phyloP scores from a whole-genome alignment of 1,139 yeast species.

The Kluyveromyces sp. region DNA sequence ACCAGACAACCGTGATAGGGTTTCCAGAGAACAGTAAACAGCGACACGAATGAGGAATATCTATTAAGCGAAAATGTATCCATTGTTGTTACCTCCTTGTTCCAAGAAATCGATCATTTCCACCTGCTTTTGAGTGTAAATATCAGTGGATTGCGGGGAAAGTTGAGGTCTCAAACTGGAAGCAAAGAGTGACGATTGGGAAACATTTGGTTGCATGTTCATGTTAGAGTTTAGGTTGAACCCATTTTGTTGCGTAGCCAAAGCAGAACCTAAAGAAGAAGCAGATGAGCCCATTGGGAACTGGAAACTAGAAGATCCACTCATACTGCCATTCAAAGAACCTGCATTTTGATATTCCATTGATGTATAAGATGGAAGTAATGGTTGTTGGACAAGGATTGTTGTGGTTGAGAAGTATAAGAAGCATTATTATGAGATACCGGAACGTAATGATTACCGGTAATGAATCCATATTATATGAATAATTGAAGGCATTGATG shows the following conservation, averaged over 20 bases:
- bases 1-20: no score
- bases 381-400: conserved; percentile 1
- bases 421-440: conserved; percentile 2
- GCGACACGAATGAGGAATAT: neutral
- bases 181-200: conserved; percentile 1
- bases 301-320: conserved; percentile 6
- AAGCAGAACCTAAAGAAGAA: conserved; percentile 3
- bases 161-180: conserved; percentile 11
- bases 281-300: conserved; percentile 4
- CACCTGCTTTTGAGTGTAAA: conserved; percentile 11
- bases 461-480: conserved; percentile 10
- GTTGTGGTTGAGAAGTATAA: conserved; percentile 1
- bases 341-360: conserved; percentile 7
- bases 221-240: neutral
- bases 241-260: conserved; percentile 1
- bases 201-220: neutral
- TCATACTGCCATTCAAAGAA: neutral
- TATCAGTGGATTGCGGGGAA: conserved; percentile 11
- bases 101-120: conserved; percentile 20
- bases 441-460: conserved; percentile 7
- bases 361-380: conserved; percentile 8
- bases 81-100: conserved; percentile 24
- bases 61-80: conserved; percentile 17
- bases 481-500: conserved; percentile 9
- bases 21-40: no score